A percentile compares a stretch with the other conserved stretches of the same genome.
phyloP scores from a whole-genome alignment of 1,284 basidiomycete species.

The Tylopilus sp. region DNA sequence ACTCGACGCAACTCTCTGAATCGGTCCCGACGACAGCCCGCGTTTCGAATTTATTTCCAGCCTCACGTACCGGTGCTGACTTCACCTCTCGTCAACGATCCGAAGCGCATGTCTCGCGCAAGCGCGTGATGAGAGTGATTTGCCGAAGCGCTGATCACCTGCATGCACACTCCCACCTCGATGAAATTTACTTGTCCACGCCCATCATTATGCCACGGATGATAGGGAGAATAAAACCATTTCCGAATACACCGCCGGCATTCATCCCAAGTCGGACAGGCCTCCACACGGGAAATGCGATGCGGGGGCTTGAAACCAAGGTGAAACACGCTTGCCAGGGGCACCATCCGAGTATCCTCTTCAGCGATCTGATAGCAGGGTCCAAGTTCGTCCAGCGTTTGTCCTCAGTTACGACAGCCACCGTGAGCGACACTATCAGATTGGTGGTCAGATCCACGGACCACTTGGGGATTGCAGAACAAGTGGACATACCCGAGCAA shows the following conservation, averaged over 20 bases:
- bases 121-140: conserved; percentile 2
- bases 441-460: background rate
- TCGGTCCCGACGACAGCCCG: background rate
- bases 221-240: background rate
- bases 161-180: background rate
- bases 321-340: conserved; percentile 3
- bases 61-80: too few relatives aligned
- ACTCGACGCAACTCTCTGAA: too few relatives aligned
- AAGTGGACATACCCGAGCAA: background rate
- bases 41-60: conserved; percentile 5
- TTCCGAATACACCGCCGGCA: background rate
- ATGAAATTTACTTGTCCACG: too few relatives aligned
- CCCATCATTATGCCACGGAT: background rate
- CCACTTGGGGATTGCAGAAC: background rate
- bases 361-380: background rate
- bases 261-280: background rate
- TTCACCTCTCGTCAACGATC: background rate
- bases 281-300: background rate
- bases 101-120: background rate
- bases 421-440: background rate
- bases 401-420: background rate
- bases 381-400: background rate
- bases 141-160: background rate
- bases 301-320: background rate
- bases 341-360: too few relatives aligned